Base-by-base conservation (phyloP, 257 asterid species). In the Solanum acaule region DNA sequence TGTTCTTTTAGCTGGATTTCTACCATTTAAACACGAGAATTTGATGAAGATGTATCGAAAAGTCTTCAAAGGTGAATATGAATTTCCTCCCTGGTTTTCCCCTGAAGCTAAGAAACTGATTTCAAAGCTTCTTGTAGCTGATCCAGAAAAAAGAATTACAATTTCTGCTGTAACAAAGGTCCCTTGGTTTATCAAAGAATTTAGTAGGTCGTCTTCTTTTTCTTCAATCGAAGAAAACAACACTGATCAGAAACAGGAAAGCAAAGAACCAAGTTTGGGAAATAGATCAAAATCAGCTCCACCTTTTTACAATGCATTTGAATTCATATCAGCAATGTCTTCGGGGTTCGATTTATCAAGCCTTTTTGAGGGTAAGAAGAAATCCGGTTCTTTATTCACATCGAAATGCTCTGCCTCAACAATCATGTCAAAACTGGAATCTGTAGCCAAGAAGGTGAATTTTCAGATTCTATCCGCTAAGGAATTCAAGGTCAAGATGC, bases 321-420 rank as follows among this genome's bases (percentile, higher is more conserved):
- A 95, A 61, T 93, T 96, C 83, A 95, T 96, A 77, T 92, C 98
- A 2, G 94, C 98, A 2, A 96, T 96, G 98, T 96, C 98, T 6
- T 96, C 98, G 1, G 98, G 98, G 7, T 95, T 95, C 78, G 98
- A 96, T 31, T 75, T 96, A 38, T 96, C 98, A 13, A 93, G 87
- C 33, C 37, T 96, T 29, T 96, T 96, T 72, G 95, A 93, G 88
- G 89, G 70, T 10, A 31, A 88, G 16, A 88, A 90, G 86, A 93
- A 91, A 87, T 92, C 97, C 1, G 92, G 93, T 0, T 93, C 98
- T 2, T 83, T 95, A 38, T 96, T 96, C 90, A 96, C 98, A 10
- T 94, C 98, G 1, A 92, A 89, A 77, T 92, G 89, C 90, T 91
- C 98, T 11, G 94, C 95, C 16, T 83, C 94, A 7, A 23, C 31